Conservation (phyloP, 345 rosid species). For the Sisymbrium irio region DNA sequence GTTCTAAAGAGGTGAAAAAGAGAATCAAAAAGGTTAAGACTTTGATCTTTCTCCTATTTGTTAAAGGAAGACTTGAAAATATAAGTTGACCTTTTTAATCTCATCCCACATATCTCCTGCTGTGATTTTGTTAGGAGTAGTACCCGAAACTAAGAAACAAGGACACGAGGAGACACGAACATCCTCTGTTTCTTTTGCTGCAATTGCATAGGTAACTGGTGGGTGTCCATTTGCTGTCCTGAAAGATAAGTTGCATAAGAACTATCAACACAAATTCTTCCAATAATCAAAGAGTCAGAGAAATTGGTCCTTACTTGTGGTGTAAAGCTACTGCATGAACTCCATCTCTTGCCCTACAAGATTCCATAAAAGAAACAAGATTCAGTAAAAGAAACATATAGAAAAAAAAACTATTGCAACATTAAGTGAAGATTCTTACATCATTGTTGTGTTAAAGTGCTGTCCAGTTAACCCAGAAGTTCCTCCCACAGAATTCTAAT, state of each 20-base stretch:
- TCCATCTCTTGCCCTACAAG: conserved; percentile 57
- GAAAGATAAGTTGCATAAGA: conserved; percentile 19
- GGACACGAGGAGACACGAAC: conserved; percentile 75
- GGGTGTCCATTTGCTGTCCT: conserved; percentile 76
- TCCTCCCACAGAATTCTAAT: conserved; percentile 87
- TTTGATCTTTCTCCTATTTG: background rate
- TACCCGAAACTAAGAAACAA: conserved; percentile 60
- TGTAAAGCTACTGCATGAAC: conserved; percentile 74
- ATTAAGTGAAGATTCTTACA: conserved; percentile 40
- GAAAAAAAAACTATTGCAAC: background rate
- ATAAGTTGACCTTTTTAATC: conserved; percentile 57
- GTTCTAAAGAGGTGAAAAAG: conserved; percentile 37
- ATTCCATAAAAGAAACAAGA: background rate
- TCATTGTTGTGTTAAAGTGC: conserved; percentile 53
- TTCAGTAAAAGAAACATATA: background rate
- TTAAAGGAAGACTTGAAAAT: background rate
- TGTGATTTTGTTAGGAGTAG: conserved; percentile 42
- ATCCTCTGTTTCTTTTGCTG: conserved; percentile 63
- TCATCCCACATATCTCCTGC: conserved; percentile 96
- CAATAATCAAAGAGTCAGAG: conserved; percentile 3
- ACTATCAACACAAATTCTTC: background rate
- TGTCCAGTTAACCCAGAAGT: conserved; percentile 67
- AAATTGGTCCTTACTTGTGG: conserved; percentile 59
- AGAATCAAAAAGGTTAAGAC: background rate
- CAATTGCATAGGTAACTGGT: conserved; percentile 59